Base-by-base conservation (phyloP, 768 basidiomycete species). In the Pleurotus citrinopileatus region DNA sequence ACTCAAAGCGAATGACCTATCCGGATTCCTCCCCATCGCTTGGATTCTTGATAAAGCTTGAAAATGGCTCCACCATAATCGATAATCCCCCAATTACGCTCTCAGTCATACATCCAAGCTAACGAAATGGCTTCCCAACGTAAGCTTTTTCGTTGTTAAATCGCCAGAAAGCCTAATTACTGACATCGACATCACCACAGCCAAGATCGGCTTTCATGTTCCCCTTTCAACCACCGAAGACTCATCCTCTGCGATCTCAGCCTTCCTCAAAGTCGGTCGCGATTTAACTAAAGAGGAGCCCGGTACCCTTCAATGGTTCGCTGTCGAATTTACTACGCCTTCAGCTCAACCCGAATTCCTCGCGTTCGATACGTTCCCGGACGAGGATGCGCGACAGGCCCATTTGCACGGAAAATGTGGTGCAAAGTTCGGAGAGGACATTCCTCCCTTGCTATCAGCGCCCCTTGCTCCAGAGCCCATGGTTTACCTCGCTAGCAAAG, bases 301-400 rank as follows among this genome's bases (percentile, higher is more conserved):
- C 17, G 64, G 64, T 42, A 73, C 73, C 7, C 60, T 66, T 20
- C 71, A 74, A 59, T 74, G 72, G 73, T 72, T 65, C 57, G 73
- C 67, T 4, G 51, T 72, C 27, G 70, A 67, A 53, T 67, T 68
- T 55, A 56, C 58, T 27, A 47, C 60, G 42, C 56, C 65, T 34
- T 51, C 58, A 67, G 37, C 2, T n/a, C 12, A 12, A 9, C 17
- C 17, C 5, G 17, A 9, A 9, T 40, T 40, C 5, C 7, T 19
- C 13, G 68, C 73, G 57, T 71, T 76, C 65, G 73, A 74, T 60
- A 72, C 73, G 7, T 74, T 73, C 63, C 64, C 65, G 2, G 59
- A 62, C 8, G 66, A 70, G 47, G 55, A 57, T 19, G 73, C 68
- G 3, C 66, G 73, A 10, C 47, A 57, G 8, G 70, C 69, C 6